Evolutionary conservation across 2,329 filamentous ascomycete genomes (phyloP), one percentile per base, ranked within the genome.

Genomic region (Alternaria sp.): DNA sequence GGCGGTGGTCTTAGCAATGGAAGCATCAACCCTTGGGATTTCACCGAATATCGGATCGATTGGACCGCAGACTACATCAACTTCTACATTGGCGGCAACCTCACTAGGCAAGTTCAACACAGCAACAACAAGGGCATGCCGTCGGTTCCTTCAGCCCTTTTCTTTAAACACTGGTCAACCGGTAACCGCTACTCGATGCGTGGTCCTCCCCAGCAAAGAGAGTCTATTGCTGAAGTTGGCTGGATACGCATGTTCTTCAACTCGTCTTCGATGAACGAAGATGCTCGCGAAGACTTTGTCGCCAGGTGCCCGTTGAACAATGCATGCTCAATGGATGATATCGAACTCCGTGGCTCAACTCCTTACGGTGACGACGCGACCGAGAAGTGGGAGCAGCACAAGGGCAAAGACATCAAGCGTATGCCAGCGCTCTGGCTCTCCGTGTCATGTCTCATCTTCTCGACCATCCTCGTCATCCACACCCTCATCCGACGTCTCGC

Each of bases 221-320:
- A 67, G n/a, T 78, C 80, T 3, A 66, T 73, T 20, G 82, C 82
- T 5, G 79, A 80, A 24, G 67, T 84, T 32, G 80, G 74, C 7
- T 84, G 81, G 80, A 76, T 81, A 9, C 78, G 82, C n/a, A 71
- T 81, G 28, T 84, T 84, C 66, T 84, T 84, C 76, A 84, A 84
- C 63, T 81, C 81, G 0, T 83, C 82, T 1, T 63, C 75, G 7
- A 80, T 76, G 69, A 81, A 20, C 18, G 54, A 43, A 32, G 54
- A 53, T 44, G 36, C 58, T 42, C 58, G 54, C 12, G 47, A 57
- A 22, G 54, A 61, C 38, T 61, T 61, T 20, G 48, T 53, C 30
- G 48, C 48, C 7, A 49, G 48, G 32, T 61, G 58, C 32, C 58
- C 58, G 5, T 48, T 57, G 54, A 43, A 54, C 9, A 48, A 48